Conservation (phyloP, 805 yeast genomes). For the Saturnispora quitensis region DNA sequence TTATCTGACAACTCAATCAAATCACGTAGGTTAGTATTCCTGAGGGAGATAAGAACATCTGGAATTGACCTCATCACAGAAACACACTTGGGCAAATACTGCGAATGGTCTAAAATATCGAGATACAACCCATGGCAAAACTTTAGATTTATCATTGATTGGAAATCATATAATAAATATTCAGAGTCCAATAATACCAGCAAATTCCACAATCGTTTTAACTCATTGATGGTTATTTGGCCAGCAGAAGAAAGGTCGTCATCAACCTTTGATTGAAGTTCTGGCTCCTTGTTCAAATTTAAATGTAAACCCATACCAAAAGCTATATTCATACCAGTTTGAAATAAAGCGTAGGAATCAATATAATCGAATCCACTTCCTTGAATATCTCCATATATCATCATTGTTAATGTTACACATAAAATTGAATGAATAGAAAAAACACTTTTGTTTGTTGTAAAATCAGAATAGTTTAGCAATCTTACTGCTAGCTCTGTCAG, state of each 20-base stretch:
- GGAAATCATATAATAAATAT: constrained; percentile 6
- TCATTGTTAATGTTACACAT: constrained; percentile 6
- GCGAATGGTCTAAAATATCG: not conserved
- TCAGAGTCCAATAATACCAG: constrained; percentile 10
- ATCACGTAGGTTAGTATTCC: not conserved
- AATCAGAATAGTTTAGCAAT: constrained; percentile 11
- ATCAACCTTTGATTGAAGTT: not conserved
- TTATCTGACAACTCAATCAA: not conserved
- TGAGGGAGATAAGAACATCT: not conserved
- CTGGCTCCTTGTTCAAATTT: not conserved
- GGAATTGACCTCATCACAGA: not conserved
- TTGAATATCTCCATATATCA: constrained; percentile 12
- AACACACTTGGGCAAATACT: not conserved
- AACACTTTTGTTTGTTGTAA: constrained; percentile 5
- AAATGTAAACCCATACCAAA: constrained; percentile 9
- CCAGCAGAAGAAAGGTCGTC: not conserved
- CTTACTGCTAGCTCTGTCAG: constrained; percentile 7
- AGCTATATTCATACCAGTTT: constrained; percentile 8
- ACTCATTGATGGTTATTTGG: constrained; percentile 2
- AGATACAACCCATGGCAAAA: constrained; percentile 10
- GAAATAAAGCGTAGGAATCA: constrained; percentile 11
- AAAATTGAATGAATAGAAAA: constrained; percentile 9
- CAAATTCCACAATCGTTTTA: constrained; percentile 15
- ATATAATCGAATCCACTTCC: constrained; percentile 8
- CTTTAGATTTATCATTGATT: constrained; percentile 12